A percentile compares a stretch with the other conserved stretches of the same genome.
These are phyloP conservation scores for Paralagenidium karlingii DNA, from an alignment of 352 stramenopile genomes.

Conservation along the genomic window DNA sequence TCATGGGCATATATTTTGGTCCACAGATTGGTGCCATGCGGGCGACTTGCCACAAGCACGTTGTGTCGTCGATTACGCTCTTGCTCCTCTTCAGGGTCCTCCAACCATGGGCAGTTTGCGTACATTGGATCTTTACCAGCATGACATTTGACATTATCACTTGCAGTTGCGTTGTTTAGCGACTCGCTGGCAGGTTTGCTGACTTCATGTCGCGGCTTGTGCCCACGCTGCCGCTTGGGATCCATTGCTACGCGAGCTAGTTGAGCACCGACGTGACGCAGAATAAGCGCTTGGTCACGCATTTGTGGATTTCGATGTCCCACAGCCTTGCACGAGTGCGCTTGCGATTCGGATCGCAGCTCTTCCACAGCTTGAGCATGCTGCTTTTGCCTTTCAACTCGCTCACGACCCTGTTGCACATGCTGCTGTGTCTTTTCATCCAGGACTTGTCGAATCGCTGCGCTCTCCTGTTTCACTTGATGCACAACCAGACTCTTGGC, in stretches of 20 bases:
- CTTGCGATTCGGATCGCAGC: constrained; percentile 10
- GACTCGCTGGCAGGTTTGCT: too few species aligned
- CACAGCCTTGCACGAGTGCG: constrained; percentile 4
- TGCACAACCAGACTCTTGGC: constrained; percentile 34
- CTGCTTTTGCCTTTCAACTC: too few species aligned
- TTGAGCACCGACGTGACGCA: constrained; percentile 49
- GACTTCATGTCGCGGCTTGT: too few species aligned
- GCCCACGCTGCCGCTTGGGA: constrained; percentile 6
- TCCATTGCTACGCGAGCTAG: constrained; percentile 23
- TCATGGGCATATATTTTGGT: constrained; percentile 57
- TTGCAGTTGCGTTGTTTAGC: too few species aligned
- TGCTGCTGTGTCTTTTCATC: constrained; percentile 7
- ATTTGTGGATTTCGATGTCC: not conserved
- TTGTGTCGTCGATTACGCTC: too few species aligned
- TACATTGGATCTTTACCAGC: too few species aligned
- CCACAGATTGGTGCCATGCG: too few species aligned
- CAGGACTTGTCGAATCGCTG: constrained; percentile 16
- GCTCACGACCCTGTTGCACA: not conserved
- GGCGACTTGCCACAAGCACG: too few species aligned
- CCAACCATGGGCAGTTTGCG: too few species aligned
- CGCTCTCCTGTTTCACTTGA: constrained; percentile 20
- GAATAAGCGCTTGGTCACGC: constrained; percentile 26
- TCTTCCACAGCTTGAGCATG: not conserved
- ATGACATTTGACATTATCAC: too few species aligned
- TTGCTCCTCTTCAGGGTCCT: too few species aligned